These are phyloP conservation scores for Pseudocercospora cruenta DNA, from an alignment of 2,329 filamentous ascomycete species.

Conservation along the genomic window DNA sequence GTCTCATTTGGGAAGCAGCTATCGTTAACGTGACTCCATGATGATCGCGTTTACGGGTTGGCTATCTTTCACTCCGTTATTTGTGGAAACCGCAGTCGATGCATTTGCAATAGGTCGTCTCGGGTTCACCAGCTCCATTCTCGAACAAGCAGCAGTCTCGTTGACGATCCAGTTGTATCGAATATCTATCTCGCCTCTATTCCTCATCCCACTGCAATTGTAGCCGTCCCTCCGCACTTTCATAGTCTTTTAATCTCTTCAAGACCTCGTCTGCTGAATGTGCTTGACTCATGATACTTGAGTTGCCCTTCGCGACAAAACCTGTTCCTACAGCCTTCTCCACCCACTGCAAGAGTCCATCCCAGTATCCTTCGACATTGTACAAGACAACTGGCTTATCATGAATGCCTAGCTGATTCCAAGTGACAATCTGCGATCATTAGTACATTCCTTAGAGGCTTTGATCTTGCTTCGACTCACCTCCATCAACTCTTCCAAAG, in stretches of 20 bases:
- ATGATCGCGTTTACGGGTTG: no score
- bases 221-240: constrained; percentile 72
- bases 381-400: constrained; percentile 75
- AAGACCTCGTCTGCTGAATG: constrained; percentile 72
- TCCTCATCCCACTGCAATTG: constrained; percentile 74
- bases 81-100: no score
- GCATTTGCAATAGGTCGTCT: not conserved
- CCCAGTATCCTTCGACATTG: constrained; percentile 90
- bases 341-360: constrained; percentile 82
- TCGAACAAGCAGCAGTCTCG: not conserved
- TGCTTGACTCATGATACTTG: constrained; percentile 77
- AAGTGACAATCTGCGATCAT: constrained; percentile 62
- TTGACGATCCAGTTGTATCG: no score
- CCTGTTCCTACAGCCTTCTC: constrained; percentile 72
- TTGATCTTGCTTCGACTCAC: constrained; percentile 43
- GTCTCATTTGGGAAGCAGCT: no score
- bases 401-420: constrained; percentile 95
- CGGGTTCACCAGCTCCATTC: not conserved
- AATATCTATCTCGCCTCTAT: not conserved
- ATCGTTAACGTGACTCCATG: no score
- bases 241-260: constrained; percentile 70
- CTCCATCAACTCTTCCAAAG: constrained; percentile 93
- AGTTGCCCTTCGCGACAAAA: constrained; percentile 74
- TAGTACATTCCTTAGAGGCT: not conserved
- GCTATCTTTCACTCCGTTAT: no score